A percentile compares a stretch with the other conserved stretches of the same genome.
These are phyloP conservation scores for Fusarium heterosporum DNA, from an alignment of 2,329 filamentous ascomycete species.

Conservation along the genomic window DNA sequence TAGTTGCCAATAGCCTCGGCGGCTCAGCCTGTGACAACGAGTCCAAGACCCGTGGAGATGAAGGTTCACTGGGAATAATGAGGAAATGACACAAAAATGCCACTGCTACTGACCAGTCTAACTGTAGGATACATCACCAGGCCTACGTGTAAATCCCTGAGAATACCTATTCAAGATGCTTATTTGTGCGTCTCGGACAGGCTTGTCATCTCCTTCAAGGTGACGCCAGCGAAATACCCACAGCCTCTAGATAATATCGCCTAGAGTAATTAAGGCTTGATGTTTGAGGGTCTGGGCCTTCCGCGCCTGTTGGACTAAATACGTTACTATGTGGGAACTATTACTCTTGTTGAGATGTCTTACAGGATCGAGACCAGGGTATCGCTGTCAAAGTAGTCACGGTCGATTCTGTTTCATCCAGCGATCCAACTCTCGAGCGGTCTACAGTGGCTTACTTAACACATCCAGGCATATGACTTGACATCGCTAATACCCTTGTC, in stretches of 20 bases:
- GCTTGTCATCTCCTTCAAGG: background rate
- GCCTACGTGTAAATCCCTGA: background rate
- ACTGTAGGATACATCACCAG: slow-evolving; percentile 1
- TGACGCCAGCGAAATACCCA: background rate
- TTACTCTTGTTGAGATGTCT: background rate
- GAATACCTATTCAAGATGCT: slow-evolving; percentile 14
- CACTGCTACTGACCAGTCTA: slow-evolving; percentile 3
- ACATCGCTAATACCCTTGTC: background rate
- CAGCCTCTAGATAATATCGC: background rate
- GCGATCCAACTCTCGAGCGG: background rate
- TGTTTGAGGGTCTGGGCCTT: background rate
- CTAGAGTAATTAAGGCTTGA: background rate
- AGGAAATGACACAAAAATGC: slow-evolving; percentile 26
- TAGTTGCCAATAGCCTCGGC: slow-evolving; percentile 1
- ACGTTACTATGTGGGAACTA: background rate
- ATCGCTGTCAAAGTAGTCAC: background rate
- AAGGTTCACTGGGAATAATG: slow-evolving; percentile 23
- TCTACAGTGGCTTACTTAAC: background rate
- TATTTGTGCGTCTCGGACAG: background rate
- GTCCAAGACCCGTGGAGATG: slow-evolving; percentile 7
- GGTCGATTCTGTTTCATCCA: background rate
- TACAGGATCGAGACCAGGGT: background rate
- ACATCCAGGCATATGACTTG: background rate
- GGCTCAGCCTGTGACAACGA: slow-evolving; percentile 14
- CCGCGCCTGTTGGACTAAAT: background rate